Percentiles rank a stretch among this genome's conserved stretches.
Evolutionary conservation across 331 rosid species (phyloP).

Genomic region (Quercus tomentella): DNA sequence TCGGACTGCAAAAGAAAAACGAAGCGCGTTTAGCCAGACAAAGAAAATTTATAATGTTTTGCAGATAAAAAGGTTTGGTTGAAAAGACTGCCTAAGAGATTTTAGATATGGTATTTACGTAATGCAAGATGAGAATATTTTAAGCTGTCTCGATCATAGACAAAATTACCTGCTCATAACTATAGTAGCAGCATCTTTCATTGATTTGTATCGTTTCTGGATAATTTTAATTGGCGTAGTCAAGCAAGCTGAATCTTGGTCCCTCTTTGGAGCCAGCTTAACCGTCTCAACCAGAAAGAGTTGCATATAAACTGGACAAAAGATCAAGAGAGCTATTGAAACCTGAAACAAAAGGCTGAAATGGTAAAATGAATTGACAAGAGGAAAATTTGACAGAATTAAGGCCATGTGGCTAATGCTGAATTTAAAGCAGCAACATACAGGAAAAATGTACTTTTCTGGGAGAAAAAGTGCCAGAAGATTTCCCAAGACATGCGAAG

Average conservation of each 20-base stretch:
- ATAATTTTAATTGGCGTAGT: conserved; percentile 36
- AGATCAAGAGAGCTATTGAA: conserved; percentile 49
- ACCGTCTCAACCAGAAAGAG: conserved; percentile 63
- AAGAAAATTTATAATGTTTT: background rate
- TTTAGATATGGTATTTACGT: background rate
- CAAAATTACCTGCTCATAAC: conserved; percentile 53
- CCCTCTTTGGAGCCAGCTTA: conserved; percentile 13
- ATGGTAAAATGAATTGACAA: background rate
- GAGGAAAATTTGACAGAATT: background rate
- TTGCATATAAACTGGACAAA: conserved; percentile 58
- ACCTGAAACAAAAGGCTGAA: conserved; percentile 40
- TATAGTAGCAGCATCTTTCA: conserved; percentile 51
- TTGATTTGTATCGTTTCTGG: conserved; percentile 42
- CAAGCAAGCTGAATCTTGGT: conserved; percentile 31
- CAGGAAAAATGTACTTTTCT: conserved; percentile 49
- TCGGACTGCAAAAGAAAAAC: conserved; percentile 45
- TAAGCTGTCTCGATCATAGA: background rate
- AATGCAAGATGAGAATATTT: background rate
- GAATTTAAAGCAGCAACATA: conserved; percentile 9
- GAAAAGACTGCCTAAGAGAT: background rate
- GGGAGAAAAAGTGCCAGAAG: conserved; percentile 70
- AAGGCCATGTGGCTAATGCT: background rate
- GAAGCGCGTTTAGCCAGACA: background rate
- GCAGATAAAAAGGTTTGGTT: background rate
- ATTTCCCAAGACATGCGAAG: conserved; percentile 72